Base-by-base conservation (phyloP, 345 rosid species). In the Turritis glabra region DNA sequence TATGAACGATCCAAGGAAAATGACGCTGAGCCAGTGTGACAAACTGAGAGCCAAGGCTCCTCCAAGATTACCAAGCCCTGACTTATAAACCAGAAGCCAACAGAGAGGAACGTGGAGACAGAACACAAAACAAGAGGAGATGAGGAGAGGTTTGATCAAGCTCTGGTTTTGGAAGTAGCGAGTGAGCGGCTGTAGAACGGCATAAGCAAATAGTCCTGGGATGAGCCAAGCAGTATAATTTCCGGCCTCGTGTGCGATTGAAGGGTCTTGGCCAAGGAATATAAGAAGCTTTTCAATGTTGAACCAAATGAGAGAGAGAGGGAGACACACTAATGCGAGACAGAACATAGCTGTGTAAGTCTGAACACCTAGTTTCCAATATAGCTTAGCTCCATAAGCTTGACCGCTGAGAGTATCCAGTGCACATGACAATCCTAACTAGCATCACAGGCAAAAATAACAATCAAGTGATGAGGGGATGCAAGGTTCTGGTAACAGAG, bases 351-450 rank as follows among this genome's bases (percentile, higher is more conserved):
- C 96, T 14, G 86, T 86, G 51, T 88, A 84, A 7, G 85, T 79
- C 64, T 86, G 89, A 62, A 69, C 75, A 71, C 90, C 87, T 11
- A 90, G 71, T 74, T 63, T 90, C 32, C 25, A 38, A 67, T 85
- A 88, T 38, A 83, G 85, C 57, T 84, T 70, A 63, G 96, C 92
- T 81, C 96, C 97, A 73, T 79, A 88, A 13, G 92, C 91, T 86
- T 91, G 97, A 15, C 98, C 96, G 47, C 88, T 71, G 63, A 93
- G 76, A 21, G 97, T 93, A 73, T 91, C 97, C 61, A 91, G 55
- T 29, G 91, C 94, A 77, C 84, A 81, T 15, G 97, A 79, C 92
- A 91, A 80, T 41, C 97, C 96, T 41, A 82, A 55, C 96, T 89
- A 87, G 8, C 46, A 69, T 51, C 55, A 70, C 17, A 41, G 7